These are phyloP conservation scores for Boletus vermiculosoides DNA, from an alignment of 768 basidiomycete genomes.

Conservation along the genomic window DNA sequence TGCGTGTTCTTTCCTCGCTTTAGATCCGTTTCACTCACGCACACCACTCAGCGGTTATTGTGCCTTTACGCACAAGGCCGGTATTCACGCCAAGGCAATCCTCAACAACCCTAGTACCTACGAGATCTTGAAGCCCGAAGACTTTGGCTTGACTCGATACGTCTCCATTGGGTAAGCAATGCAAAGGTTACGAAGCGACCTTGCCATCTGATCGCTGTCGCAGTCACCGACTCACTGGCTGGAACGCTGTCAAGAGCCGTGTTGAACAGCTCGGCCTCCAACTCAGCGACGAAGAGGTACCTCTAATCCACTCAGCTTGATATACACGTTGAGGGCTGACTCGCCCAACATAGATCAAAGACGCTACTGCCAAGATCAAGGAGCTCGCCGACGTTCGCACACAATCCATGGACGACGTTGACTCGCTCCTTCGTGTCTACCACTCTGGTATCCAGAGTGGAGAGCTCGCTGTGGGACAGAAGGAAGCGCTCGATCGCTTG, in stretches of 20 bases:
- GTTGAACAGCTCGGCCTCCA: slow-evolving; percentile 94
- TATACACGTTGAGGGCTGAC: slow-evolving; percentile 5
- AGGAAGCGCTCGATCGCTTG: slow-evolving; percentile 83
- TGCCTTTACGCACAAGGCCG: slow-evolving; percentile 99
- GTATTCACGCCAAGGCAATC: slow-evolving; percentile 99
- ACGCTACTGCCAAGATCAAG: slow-evolving; percentile 99
- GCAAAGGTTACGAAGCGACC: not conserved
- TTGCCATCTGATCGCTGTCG: slow-evolving; percentile 4
- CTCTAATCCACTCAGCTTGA: not conserved
- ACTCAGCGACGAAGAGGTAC: slow-evolving; percentile 85
- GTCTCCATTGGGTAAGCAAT: slow-evolving; percentile 84
- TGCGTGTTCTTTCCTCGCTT: slow-evolving; percentile 33
- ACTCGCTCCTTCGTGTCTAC: slow-evolving; percentile 93
- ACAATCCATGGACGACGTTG: slow-evolving; percentile 99
- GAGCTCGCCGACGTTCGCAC: slow-evolving; percentile 97
- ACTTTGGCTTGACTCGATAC: slow-evolving; percentile 96
- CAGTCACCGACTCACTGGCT: slow-evolving; percentile 93
- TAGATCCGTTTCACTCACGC: not conserved
- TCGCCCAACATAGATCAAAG: slow-evolving; percentile 69
- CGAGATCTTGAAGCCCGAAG: slow-evolving; percentile 98
- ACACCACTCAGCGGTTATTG: slow-evolving; percentile 81
- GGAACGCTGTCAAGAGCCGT: slow-evolving; percentile 99
- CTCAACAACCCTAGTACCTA: slow-evolving; percentile 99
- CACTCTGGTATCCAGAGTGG: slow-evolving; percentile 93
- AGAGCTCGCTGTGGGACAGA: slow-evolving; percentile 91